Base-by-base conservation (phyloP, 345 rosid genomes). In the Corymbia maculata region DNA sequence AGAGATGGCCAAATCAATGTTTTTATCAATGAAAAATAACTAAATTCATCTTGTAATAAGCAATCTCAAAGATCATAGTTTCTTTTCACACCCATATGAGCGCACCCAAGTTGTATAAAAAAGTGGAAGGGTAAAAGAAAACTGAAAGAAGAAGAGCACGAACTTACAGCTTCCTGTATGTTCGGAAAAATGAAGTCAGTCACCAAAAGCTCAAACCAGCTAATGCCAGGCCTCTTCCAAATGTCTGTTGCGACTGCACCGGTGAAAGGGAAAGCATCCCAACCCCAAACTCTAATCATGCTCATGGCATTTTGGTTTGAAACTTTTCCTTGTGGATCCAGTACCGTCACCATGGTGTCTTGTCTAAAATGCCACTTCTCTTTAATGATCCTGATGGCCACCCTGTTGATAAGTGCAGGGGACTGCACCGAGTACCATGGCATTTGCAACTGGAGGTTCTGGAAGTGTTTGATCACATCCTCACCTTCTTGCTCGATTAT, bases 371-470 rank as follows among this genome's bases (percentile, higher is more conserved):
- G 82, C 90, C 90, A 90, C 86, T 86, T 61, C 51, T 90, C 89
- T 80, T 85, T 86, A 30, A 75, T 66, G 47, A 87, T 89, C 82
- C 42, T 89, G 59, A 89, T 64, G n/a, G 68, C 91, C 47, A 88
- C 87, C 36, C 52, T 26, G 85, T 87, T 87, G 45, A 89, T 85
- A 30, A 86, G 85, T 3, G 88, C 84, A n/a, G 88, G 90, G 59
- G 75, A 53, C 51, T 59, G 19, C 26, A 88, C 66, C 26, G 90
- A 51, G 87, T 89, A 89, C 92, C 92, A 91, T 13, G 89, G 86
- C 92, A 91, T 91, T 66, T 51, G 59, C 50, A 61, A 13, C 64
- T 79, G 90, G 30, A 91, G 87, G 5, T 14, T 11, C 89, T 89
- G 52, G 51, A 89, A 91, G 36, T 85, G 80, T 21, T 52, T 52